These are phyloP conservation scores for Aspergillus steynii DNA, from an alignment of 495 filamentous ascomycete genomes.

Conservation along the genomic window DNA sequence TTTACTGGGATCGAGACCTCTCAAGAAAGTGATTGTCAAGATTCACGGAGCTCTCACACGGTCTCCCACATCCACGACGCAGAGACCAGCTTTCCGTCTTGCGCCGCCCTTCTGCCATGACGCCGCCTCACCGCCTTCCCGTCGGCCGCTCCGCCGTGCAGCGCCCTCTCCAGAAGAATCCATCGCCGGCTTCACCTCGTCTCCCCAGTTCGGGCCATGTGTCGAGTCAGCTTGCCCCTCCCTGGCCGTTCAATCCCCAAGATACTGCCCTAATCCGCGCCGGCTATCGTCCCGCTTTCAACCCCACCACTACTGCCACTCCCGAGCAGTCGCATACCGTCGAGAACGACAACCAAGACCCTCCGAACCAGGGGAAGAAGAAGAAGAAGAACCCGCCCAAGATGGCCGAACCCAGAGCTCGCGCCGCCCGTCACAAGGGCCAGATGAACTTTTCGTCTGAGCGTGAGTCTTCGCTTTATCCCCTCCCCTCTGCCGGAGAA, in stretches of 20 bases:
- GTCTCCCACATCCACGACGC: too few relatives aligned
- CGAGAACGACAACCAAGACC: too few relatives aligned
- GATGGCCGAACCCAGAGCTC: slow-evolving; percentile 71
- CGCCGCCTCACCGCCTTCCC: too few relatives aligned
- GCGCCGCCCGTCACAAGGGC: slow-evolving; percentile 79
- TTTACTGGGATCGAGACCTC: background rate
- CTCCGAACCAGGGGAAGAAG: background rate
- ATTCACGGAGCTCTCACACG: background rate
- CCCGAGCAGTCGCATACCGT: too few relatives aligned
- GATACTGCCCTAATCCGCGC: slow-evolving; percentile 27
- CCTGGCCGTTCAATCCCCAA: slow-evolving; percentile 23
- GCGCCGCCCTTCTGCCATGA: background rate
- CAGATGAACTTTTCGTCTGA: slow-evolving; percentile 87
- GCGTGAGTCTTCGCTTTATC: slow-evolving; percentile 49
- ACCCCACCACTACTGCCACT: slow-evolving; percentile 2
- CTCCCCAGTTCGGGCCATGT: slow-evolving; percentile 17
- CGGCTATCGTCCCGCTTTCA: slow-evolving; percentile 30
- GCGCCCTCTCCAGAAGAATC: too few relatives aligned
- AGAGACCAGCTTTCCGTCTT: too few relatives aligned
- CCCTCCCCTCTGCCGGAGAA: background rate
- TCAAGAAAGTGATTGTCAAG: background rate
- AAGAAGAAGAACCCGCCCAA: slow-evolving; percentile 14
- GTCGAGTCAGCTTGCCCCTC: slow-evolving; percentile 12
- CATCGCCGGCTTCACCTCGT: background rate
- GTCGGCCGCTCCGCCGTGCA: too few relatives aligned